Conservation (phyloP, 441 rosid genomes). For the Mallotus repandus region DNA sequence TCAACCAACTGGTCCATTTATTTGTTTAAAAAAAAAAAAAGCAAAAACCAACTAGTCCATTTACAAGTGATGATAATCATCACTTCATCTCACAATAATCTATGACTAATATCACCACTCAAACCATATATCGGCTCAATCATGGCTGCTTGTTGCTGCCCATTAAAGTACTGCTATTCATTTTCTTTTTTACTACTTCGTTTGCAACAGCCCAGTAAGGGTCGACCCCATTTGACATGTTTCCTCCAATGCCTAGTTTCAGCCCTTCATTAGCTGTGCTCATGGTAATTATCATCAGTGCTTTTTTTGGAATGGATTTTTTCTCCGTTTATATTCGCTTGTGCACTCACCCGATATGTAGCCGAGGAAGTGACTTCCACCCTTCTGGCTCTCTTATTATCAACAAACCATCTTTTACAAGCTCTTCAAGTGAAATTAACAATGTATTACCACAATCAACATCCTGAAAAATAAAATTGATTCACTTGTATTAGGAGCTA, state of each 20-base stretch:
- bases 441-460: conserved; percentile 93
- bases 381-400: conserved; percentile 16
- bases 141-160: background rate
- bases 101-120: conserved; percentile 2
- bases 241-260: conserved; percentile 10
- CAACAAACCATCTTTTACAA: conserved; percentile 79
- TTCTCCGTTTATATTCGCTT: conserved; percentile 73
- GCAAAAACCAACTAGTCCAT: too few relatives aligned
- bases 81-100: background rate
- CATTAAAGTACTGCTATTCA: background rate
- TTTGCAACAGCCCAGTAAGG: background rate
- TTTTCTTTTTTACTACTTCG: background rate
- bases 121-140: background rate
- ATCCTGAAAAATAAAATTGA: conserved; percentile 44
- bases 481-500: too few relatives aligned
- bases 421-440: conserved; percentile 92
- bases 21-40: too few relatives aligned
- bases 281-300: conserved; percentile 53
- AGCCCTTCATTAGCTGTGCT: conserved; percentile 64
- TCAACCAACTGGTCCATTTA: background rate
- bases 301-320: conserved; percentile 65
- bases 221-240: background rate
- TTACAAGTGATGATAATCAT: background rate
- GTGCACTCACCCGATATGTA: conserved; percentile 27
- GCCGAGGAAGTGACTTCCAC: background rate